Evolutionary conservation across 495 filamentous ascomycete species (phyloP).

Genomic region (Thermothielavioides terrestris): DNA sequence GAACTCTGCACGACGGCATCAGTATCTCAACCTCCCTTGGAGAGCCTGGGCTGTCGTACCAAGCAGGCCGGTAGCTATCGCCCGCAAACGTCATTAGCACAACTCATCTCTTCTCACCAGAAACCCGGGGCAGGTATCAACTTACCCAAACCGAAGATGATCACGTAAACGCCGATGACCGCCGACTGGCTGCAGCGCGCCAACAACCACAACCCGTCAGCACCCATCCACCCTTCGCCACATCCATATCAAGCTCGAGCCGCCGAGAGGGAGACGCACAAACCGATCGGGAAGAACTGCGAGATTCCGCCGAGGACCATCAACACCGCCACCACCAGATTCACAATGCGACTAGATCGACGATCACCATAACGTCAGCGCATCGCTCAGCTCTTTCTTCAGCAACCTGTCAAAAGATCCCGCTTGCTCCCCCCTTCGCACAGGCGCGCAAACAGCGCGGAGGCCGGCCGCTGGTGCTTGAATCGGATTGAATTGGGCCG

Average conservation of each 20-base stretch:
- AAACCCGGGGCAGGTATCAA: conserved; percentile 3
- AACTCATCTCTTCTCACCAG: background rate
- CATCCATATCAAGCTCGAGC: conserved; percentile 5
- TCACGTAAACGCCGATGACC: conserved; percentile 76
- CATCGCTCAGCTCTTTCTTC: background rate
- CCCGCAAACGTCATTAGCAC: background rate
- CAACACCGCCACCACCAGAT: conserved; percentile 76
- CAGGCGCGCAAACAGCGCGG: background rate
- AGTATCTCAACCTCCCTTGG: background rate
- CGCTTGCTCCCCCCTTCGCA: background rate
- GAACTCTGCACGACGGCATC: conserved; percentile 51
- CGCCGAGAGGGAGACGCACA: conserved; percentile 37
- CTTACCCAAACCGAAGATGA: conserved; percentile 83
- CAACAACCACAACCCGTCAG: background rate
- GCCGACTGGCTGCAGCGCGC: conserved; percentile 45
- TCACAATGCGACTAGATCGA: conserved; percentile 72
- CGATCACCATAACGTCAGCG: conserved; percentile 11
- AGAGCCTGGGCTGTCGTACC: conserved; percentile 13
- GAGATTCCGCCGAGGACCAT: conserved; percentile 86
- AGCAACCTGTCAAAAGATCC: background rate
- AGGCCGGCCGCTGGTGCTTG: no score
- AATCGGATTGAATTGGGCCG: no score
- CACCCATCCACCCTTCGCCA: background rate
- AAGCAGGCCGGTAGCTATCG: conserved; percentile 51
- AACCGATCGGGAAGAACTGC: conserved; percentile 63